These are phyloP conservation scores for Trametes maxima DNA, from an alignment of 768 basidiomycete genomes.

Conservation along the genomic window DNA sequence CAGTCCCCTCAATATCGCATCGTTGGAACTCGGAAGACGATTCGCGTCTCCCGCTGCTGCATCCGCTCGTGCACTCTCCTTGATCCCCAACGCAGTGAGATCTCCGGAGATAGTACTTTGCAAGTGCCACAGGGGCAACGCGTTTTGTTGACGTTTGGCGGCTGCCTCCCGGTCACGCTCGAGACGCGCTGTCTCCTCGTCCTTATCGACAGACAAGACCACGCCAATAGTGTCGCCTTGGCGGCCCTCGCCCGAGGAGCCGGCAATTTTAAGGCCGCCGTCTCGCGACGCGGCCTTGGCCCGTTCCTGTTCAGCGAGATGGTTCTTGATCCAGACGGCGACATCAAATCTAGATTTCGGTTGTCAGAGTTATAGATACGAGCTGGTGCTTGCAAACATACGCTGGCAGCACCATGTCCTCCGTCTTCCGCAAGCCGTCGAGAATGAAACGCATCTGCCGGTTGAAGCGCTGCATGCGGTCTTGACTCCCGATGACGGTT, in stretches of 20 bases:
- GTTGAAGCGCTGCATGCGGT: constrained; percentile 95
- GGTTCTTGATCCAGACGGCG: constrained; percentile 75
- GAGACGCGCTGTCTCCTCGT: constrained; percentile 69
- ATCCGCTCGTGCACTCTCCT: constrained; percentile 63
- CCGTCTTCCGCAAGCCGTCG: constrained; percentile 87
- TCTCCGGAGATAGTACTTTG: constrained; percentile 95
- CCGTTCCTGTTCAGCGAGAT: constrained; percentile 63
- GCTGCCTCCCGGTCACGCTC: constrained; percentile 83
- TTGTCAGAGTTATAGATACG: background rate
- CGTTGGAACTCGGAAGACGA: constrained; percentile 52
- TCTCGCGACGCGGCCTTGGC: constrained; percentile 47
- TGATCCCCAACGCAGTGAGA: constrained; percentile 82
- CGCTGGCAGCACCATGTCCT: constrained; percentile 84
- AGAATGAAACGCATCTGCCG: constrained; percentile 85
- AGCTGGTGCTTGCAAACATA: constrained; percentile 41
- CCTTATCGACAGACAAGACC: constrained; percentile 88
- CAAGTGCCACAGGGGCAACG: constrained; percentile 92
- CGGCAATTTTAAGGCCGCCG: constrained; percentile 71
- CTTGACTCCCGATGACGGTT: constrained; percentile 82
- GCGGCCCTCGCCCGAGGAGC: constrained; percentile 56
- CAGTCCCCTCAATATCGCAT: constrained; percentile 71
- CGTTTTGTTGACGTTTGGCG: constrained; percentile 87
- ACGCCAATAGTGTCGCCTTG: constrained; percentile 83
- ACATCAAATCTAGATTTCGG: constrained; percentile 70
- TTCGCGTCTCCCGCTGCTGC: constrained; percentile 30